A percentile compares a stretch with the other conserved stretches of the same genome.
Evolutionary conservation across 495 filamentous ascomycete species (phyloP).

Genomic region (Tuber magnatum): DNA sequence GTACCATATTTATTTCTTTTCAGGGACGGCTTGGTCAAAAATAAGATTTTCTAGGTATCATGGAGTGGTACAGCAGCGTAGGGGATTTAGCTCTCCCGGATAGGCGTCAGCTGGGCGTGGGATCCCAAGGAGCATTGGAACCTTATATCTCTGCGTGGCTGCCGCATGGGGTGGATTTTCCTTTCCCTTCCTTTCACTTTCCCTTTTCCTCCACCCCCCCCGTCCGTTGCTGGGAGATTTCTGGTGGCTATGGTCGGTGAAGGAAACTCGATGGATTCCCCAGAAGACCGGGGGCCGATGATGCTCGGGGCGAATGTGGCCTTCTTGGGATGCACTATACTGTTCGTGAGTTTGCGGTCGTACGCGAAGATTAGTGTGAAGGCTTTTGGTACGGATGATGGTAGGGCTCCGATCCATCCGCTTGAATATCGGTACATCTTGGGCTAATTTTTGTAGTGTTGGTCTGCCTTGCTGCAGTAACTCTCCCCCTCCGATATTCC

Average conservation of each 20-base stretch:
- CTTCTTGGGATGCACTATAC: not conserved
- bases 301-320: not conserved
- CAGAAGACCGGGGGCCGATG: not conserved
- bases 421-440: not conserved
- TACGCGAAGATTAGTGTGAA: not conserved
- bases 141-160: not conserved
- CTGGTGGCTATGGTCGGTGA: not conserved
- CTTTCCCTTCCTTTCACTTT: not conserved
- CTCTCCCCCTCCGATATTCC: not conserved
- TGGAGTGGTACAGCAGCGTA: not conserved
- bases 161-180: not conserved
- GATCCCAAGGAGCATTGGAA: not conserved
- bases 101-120: conserved; percentile 1
- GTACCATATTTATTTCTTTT: conserved; percentile 2
- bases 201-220: not conserved
- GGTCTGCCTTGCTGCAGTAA: conserved; percentile 26
- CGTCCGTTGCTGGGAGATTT: conserved; percentile 1
- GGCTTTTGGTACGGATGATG: conserved; percentile 30
- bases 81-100: not conserved
- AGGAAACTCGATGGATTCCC: not conserved
- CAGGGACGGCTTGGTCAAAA: conserved; percentile 4
- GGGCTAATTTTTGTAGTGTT: conserved; percentile 23
- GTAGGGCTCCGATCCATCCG: conserved; percentile 11
- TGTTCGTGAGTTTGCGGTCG: not conserved
- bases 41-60: conserved; percentile 5